phyloP scores from a whole-genome alignment of 495 filamentous ascomycete species.

The Penicillium coffeae region DNA sequence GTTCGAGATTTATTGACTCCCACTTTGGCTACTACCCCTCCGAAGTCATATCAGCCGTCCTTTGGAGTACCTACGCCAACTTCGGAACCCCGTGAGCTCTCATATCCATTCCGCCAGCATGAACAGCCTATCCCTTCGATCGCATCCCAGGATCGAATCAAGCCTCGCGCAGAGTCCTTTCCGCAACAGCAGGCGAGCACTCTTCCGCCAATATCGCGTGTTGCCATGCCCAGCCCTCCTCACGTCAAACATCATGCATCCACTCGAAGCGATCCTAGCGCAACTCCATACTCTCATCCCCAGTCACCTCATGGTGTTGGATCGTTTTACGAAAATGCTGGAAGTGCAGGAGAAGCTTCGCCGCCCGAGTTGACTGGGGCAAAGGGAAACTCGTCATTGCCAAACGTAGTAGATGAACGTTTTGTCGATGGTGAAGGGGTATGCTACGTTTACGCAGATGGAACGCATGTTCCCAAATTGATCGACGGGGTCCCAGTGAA shows the following conservation, averaged over 20 bases:
- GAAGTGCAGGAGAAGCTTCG: constrained; percentile 14
- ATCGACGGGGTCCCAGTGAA: constrained; percentile 86
- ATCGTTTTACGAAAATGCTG: constrained; percentile 15
- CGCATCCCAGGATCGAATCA: constrained; percentile 17
- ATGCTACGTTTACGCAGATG: constrained; percentile 87
- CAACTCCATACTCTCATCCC: constrained; percentile 12
- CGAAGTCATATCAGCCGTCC: constrained; percentile 25
- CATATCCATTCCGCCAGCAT: constrained; percentile 21
- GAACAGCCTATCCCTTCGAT: constrained; percentile 16
- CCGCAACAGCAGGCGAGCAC: constrained; percentile 18
- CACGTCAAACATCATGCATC: constrained; percentile 14
- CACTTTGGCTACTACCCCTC: constrained; percentile 26
- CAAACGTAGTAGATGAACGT: constrained; percentile 47
- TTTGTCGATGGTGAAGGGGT: constrained; percentile 70
- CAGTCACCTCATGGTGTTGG: constrained; percentile 12
- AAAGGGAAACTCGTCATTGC: constrained; percentile 22
- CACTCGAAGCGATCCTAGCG: constrained; percentile 23
- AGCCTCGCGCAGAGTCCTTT: constrained; percentile 19
- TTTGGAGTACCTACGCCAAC: constrained; percentile 21
- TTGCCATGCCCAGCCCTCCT: constrained; percentile 23
- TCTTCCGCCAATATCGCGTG: constrained; percentile 35
- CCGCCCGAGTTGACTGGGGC: constrained; percentile 18
- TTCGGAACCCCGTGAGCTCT: constrained; percentile 16
- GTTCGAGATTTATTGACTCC: constrained; percentile 48
- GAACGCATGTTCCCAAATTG: constrained; percentile 73